Conservation (phyloP, 331 rosid genomes). For the Dryas integrifolia region DNA sequence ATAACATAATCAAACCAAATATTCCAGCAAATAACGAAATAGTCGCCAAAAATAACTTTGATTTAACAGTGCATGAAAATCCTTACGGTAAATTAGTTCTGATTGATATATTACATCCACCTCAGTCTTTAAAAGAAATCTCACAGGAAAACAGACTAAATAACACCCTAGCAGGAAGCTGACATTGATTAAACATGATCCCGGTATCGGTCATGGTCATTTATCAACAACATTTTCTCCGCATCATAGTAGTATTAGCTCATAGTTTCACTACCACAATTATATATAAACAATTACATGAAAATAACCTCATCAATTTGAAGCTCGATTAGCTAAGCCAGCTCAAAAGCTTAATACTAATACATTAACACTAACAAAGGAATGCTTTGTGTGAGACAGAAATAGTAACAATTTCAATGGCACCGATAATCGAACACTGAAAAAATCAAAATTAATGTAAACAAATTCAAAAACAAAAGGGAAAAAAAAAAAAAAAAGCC, state of each 20-base stretch:
- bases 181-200: background rate
- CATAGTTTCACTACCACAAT: background rate
- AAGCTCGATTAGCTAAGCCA: constrained; percentile 2
- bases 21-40: background rate
- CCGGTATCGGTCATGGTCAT: too few relatives aligned
- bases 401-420: background rate
- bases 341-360: background rate
- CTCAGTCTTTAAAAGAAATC: background rate
- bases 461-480: background rate
- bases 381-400: background rate
- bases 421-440: background rate
- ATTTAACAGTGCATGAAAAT: background rate
- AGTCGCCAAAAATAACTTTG: background rate
- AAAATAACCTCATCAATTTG: too few relatives aligned
- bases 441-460: background rate
- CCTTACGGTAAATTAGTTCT: background rate
- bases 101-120: background rate
- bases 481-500: constrained; percentile 18
- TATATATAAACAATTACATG: background rate
- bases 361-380: background rate
- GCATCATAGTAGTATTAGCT: background rate
- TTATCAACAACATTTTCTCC: background rate
- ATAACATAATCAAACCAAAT: background rate
- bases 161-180: background rate
- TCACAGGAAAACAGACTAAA: background rate